Evolutionary conservation across 106 monocot species (phyloP).

Genomic region (Acorus gramineus): DNA sequence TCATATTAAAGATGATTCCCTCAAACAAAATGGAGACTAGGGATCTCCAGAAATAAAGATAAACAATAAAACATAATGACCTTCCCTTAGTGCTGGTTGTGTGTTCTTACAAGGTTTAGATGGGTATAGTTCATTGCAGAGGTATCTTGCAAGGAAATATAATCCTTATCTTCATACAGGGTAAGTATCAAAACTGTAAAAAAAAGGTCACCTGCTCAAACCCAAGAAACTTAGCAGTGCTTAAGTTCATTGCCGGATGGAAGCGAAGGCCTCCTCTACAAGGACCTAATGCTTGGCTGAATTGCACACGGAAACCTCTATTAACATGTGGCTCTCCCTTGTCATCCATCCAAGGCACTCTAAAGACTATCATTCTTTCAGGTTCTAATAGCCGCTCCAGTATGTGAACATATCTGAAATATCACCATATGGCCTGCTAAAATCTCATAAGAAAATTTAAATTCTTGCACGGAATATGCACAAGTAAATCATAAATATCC

Average conservation of each 20-base stretch:
- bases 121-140: neutral
- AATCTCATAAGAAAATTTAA: neutral
- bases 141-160: neutral
- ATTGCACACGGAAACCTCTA: slow-evolving; percentile 92
- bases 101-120: too few relatives aligned
- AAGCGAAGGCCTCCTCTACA: slow-evolving; percentile 97
- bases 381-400: slow-evolving; percentile 94
- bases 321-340: slow-evolving; percentile 94
- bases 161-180: neutral
- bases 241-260: slow-evolving; percentile 84
- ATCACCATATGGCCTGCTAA: neutral
- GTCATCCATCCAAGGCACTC: slow-evolving; percentile 97
- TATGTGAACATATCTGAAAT: slow-evolving; percentile 72
- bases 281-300: slow-evolving; percentile 90
- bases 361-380: slow-evolving; percentile 73
- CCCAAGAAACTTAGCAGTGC: slow-evolving; percentile 86
- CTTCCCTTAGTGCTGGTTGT: too few relatives aligned
- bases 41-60: too few relatives aligned
- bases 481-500: too few relatives aligned
- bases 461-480: too few relatives aligned
- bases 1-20: too few relatives aligned
- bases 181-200: neutral
- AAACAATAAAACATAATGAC: too few relatives aligned
- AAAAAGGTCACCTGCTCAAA: slow-evolving; percentile 81
- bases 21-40: too few relatives aligned